Evolutionary conservation across 2,329 filamentous ascomycete species (phyloP).

Genomic region (Magnaporthiopsis poae): DNA sequence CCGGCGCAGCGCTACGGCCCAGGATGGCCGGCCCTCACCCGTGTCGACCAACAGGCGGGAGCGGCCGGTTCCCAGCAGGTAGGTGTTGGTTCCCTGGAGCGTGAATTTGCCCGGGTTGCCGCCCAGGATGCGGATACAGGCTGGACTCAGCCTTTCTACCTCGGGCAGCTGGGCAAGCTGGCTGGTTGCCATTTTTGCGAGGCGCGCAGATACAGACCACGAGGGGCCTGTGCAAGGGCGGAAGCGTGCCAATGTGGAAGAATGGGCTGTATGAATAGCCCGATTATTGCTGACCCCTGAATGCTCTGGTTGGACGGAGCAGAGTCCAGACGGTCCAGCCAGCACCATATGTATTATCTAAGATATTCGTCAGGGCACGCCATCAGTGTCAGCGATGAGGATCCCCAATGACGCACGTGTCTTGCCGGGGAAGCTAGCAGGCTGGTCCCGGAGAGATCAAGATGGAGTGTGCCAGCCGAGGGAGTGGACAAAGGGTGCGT

Average conservation of each 20-base stretch:
- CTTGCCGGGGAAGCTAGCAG: neutral
- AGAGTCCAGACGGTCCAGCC: neutral
- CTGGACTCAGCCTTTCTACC: conserved; percentile 66
- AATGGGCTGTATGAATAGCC: neutral
- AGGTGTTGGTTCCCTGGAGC: conserved; percentile 82
- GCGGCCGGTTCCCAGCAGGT: conserved; percentile 69
- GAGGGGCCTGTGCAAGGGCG: too few relatives aligned
- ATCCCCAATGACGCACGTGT: neutral
- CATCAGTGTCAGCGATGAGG: neutral
- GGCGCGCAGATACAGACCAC: neutral
- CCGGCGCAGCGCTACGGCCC: conserved; percentile 56
- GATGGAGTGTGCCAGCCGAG: neutral
- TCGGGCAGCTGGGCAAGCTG: conserved; percentile 49
- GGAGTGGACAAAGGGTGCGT: neutral
- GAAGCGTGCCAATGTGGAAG: neutral
- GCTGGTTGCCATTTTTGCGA: neutral
- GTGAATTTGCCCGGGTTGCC: conserved; percentile 81
- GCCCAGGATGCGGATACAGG: conserved; percentile 74
- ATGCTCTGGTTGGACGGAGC: neutral
- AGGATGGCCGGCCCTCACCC: conserved; percentile 67
- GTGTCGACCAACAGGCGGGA: conserved; percentile 79
- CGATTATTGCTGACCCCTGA: neutral
- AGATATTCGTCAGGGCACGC: too few relatives aligned
- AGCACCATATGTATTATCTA: neutral
- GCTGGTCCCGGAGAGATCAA: too few relatives aligned